Evolutionary conservation across 805 yeast species (phyloP), one percentile per base, ranked within the genome.

Genomic region (Ascoidea tarda): DNA sequence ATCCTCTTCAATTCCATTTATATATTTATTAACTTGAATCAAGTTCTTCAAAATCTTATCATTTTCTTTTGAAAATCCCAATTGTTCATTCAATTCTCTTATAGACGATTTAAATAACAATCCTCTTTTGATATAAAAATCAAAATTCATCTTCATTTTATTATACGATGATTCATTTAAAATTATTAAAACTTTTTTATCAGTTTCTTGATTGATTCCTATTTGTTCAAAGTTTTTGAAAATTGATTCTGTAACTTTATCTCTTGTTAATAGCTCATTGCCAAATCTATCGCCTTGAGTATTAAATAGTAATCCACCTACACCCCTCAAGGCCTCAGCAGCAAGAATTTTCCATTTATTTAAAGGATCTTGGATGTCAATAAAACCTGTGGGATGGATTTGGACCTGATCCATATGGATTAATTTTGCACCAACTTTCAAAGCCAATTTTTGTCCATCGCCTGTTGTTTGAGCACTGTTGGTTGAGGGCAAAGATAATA

Each of bases 361-460:
- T 5, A 60, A 58, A 31, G 67, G 68, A 46, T 74, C 69, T 16
- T 62, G 62, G 10, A 70, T 69, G 51, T 75, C 75, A 44, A 79
- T 66, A 61, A 78, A 78, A 2, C 84, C 84, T 2, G 84, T 79
- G 47, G 84, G 84, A 59, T 79, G 84, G 8, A 79, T 70, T 63
- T 79, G 85, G 21, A 79, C 65, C 58, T 78, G 74, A 49, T 76
- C 76, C 82, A 79, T 78, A 58, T 78, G 78, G 14, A 77, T 69
- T 55, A 78, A 63, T 6, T 70, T 66, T 6, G 78, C 83, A 46
- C 75, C 75, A 46, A 73, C 59, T 16, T 66, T 70, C 33, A 64
- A 68, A n/a, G 78, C 67, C n/a, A 78, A 60, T 33, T 66, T 64
- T 48, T 75, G 80, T 4, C 84, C 82, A 60, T 79, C 84, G 16